Base-by-base conservation (phyloP, 495 filamentous ascomycete genomes). In the Aspergillus baeticus region DNA sequence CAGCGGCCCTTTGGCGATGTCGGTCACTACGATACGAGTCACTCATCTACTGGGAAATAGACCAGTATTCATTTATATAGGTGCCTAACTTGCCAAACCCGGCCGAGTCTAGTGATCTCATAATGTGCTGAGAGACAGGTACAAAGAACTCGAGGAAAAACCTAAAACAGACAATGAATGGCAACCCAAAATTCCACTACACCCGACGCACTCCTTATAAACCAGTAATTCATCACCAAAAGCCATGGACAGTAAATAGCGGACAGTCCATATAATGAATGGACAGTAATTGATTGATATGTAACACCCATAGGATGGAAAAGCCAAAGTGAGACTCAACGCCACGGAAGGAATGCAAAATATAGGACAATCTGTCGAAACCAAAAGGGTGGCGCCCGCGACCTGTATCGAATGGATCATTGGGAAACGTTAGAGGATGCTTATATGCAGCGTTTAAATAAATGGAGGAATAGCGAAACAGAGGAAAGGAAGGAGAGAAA, bases 341-440 rank as follows among this genome's bases (percentile, higher is more conserved):
- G 57, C 53, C 55, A 37, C 49, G 35, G 39, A 41, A 54, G 31
- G 36, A 31, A 52, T 48, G 51, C 42, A 29, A 59, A 45, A 60
- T 55, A 56, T 55, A 51, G 57, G 47, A 38, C 54, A 62, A 60
- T 60, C 51, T 60, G 57, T 36, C n/a, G 44, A 63, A 59, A 60
- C 59, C 63, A 62, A 65, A 65, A 65, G 13, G 42, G 35, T 59
- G 58, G 62, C 70, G 67, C 68, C 65, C 35, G 63, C 44, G 66
- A 63, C 65, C 63, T 68, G 60, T 66, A 73, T 71, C 61, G 57
- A 63, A 39, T 55, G 53, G 50, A 60, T 44, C 55, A 57, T 48
- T 41, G 38, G 51, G 15, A 42, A 52, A 37, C 41, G 36, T 51
- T 51, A 42, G 54, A 57, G 39, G 31, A 56, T 59, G 54, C 44